Evolutionary conservation across 2,329 filamentous ascomycete genomes (phyloP), one percentile per base, ranked within the genome.

Genomic region (Alternaria triticina): DNA sequence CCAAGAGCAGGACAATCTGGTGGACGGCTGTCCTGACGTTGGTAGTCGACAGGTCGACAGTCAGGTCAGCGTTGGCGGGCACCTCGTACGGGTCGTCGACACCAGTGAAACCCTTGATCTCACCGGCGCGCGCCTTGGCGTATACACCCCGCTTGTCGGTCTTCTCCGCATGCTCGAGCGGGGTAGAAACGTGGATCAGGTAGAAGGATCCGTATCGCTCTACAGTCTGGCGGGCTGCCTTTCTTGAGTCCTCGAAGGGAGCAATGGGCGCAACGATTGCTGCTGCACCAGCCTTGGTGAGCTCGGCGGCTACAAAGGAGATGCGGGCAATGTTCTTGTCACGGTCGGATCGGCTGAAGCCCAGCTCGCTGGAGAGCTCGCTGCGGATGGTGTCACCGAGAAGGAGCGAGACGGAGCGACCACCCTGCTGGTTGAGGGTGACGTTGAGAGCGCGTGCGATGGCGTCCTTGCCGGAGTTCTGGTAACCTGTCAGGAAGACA

Each of bases 31-130:
- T 96, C 77, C 96, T 88, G 51, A 98, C 94, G 70, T 89, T 92
- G 82, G 92, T 93, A 87, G 91, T 96, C 83, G 92, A 90, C 59
- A 91, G 81, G 81, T 98, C 91, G 43, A 98, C 95, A 6, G 89
- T 88, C 69, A 99, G 85, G 79, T 98, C 90, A 30, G 94, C 88
- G 83, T 95, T 94, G 70, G 83, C 75, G 10, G 96, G 96, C 22
- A 82, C 79, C 89, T 99, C 96, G 79, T 99, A 99, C 52, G 96
- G 94, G 84, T 98, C 95, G 79, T 98, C 95, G 61, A 99, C 94
- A 75, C 96, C 96, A 8, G 96, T 99, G 87, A 99, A 99, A 69
- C 94, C 94, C 89, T 94, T 96, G 83, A 99, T 96, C 85, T 97
- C 92, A 62, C 96, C 96, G 20, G 86, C 87, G 67, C 96, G 88